Conservation (phyloP, 495 filamentous ascomycete species). For the Cercophora scortea region DNA sequence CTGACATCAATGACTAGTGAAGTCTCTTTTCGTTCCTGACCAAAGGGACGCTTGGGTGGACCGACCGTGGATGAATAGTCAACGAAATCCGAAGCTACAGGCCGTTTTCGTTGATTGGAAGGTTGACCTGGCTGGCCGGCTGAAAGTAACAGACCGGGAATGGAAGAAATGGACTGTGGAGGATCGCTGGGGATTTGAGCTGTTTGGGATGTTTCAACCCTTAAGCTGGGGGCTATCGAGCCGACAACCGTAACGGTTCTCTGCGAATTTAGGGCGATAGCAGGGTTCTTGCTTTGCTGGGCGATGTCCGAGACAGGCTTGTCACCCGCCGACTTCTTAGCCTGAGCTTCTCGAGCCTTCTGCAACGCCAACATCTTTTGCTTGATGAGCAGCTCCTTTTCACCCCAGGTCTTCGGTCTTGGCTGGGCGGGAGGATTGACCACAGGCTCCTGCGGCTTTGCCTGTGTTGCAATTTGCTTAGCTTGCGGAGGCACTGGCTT, state of each 20-base stretch:
- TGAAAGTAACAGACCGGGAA: slow-evolving; percentile 8
- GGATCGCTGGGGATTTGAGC: neutral
- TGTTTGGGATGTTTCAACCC: neutral
- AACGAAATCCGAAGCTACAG: slow-evolving; percentile 79
- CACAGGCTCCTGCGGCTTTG: slow-evolving; percentile 2
- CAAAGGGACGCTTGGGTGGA: slow-evolving; percentile 57
- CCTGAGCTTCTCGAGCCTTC: slow-evolving; percentile 24
- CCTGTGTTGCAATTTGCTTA: slow-evolving; percentile 6
- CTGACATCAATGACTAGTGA: slow-evolving; percentile 73
- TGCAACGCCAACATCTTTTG: slow-evolving; percentile 40
- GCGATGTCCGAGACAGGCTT: neutral
- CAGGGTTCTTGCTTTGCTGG: neutral
- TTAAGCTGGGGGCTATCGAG: neutral
- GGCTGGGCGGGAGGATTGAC: slow-evolving; percentile 5
- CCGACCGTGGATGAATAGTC: slow-evolving; percentile 37
- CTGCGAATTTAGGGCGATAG: neutral
- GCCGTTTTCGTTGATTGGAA: slow-evolving; percentile 55
- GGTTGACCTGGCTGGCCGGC: neutral
- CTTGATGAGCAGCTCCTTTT: slow-evolving; percentile 39
- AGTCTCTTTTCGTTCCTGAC: slow-evolving; percentile 39
- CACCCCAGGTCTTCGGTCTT: slow-evolving; percentile 28
- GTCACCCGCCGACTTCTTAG: slow-evolving; percentile 6
- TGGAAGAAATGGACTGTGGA: neutral
- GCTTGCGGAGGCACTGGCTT: slow-evolving; percentile 2
- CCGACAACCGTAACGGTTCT: neutral